Base-by-base conservation (phyloP, 805 yeast genomes). In the Spathaspora girioi region DNA sequence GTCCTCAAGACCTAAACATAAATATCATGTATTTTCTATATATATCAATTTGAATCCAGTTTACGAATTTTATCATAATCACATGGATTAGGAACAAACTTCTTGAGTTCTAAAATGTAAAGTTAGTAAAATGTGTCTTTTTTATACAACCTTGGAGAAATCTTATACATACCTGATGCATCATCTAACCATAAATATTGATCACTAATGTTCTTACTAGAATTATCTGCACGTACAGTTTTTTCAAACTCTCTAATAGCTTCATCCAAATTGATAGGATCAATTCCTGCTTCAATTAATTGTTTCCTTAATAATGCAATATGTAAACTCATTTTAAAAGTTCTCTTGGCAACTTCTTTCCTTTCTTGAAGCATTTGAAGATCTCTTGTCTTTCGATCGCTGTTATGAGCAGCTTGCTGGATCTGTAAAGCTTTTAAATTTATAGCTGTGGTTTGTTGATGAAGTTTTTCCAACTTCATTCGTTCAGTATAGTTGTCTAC, bases 291-390 rank as follows among this genome's bases (percentile, higher is more conserved):
- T n/a, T 83, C 86, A 2, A 66, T 57, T 50, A 86, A 67, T 60
- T 86, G 90, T 58, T 82, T 75, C 47, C 88, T 70, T 32, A 86
- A 66, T 65, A 86, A 63, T 1, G 88, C 89, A 41, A 86, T 76
- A 60, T 86, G 93, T 61, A 85, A 68, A 4, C 79, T 75, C 86
- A 85, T 80, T 65, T 81, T 83, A 70, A 64, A 70, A 72, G 77
- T 61, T 71, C 85, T 54, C 73, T 71, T 65, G 64, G 76, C 59
- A 65, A 68, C 69, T 11, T 71, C 75, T 49, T 73, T 72, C 15
- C 86, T 67, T 54, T 81, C 85, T 54, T 79, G 76, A 27, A 81
- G 58, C n/a, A 78, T 67, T 55, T 78, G 80, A 11, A 78, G 56
- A 48, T 81, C 85, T 47, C 79, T 69, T 60, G 78, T 78, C 66